These are phyloP conservation scores for Wickerhamomyces alni DNA, from an alignment of 805 yeast species.

Conservation along the genomic window DNA sequence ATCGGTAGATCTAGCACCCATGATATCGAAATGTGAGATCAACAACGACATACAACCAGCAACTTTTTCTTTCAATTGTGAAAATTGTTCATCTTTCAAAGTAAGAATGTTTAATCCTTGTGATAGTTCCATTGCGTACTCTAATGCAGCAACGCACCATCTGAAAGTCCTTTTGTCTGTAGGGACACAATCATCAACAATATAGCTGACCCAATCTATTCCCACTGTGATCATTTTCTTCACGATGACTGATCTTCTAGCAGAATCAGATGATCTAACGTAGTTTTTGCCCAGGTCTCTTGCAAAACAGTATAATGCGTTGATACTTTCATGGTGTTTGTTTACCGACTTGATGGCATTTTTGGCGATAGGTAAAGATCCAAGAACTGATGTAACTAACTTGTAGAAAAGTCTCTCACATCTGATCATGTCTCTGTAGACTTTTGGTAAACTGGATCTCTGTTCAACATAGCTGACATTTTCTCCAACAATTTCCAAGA, in stretches of 20 bases:
- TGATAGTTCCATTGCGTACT: slow-evolving; percentile 93
- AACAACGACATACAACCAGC: slow-evolving; percentile 91
- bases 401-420: slow-evolving; percentile 63
- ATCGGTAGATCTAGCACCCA: slow-evolving; percentile 88
- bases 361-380: slow-evolving; percentile 46
- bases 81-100: slow-evolving; percentile 70
- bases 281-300: slow-evolving; percentile 78
- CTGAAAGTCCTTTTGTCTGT: slow-evolving; percentile 86
- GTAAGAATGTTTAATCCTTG: slow-evolving; percentile 84
- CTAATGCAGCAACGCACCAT: slow-evolving; percentile 95
- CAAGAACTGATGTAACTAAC: slow-evolving; percentile 59
- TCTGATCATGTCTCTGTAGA: slow-evolving; percentile 65
- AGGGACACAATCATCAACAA: slow-evolving; percentile 92
- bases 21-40: slow-evolving; percentile 93
- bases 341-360: slow-evolving; percentile 49
- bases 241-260: slow-evolving; percentile 62
- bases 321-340: slow-evolving; percentile 71
- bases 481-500: slow-evolving; percentile 53
- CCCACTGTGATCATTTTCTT: slow-evolving; percentile 68
- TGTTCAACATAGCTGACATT: slow-evolving; percentile 51
- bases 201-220: slow-evolving; percentile 87
- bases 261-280: slow-evolving; percentile 54
- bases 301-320: slow-evolving; percentile 68
- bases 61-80: slow-evolving; percentile 67
- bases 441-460: slow-evolving; percentile 64